A percentile compares a stretch with the other conserved stretches of the same genome.
Evolutionary conservation across 1,284 basidiomycete genomes (phyloP).

Genomic region (Apiotrichum laibachii): DNA sequence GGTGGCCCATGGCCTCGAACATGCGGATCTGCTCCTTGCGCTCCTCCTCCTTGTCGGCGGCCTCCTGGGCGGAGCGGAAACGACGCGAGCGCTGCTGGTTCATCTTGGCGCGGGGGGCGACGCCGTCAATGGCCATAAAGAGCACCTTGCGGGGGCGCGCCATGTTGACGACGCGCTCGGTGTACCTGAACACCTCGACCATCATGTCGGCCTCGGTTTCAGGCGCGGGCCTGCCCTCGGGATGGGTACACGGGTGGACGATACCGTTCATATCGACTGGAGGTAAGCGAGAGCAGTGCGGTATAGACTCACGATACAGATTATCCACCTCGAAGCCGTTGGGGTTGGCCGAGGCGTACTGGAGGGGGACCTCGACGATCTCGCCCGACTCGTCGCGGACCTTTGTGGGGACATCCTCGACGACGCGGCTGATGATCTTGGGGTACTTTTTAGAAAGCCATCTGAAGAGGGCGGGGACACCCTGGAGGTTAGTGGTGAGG

Average conservation of each 20-base stretch:
- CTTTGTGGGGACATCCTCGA: conserved; percentile 74
- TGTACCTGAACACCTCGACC: conserved; percentile 95
- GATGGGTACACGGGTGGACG: conserved; percentile 98
- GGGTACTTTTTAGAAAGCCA: conserved; percentile 97
- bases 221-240: conserved; percentile 90
- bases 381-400: conserved; percentile 61
- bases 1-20: conserved; percentile 94
- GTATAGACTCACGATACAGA: conserved; percentile 70
- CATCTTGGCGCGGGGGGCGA: conserved; percentile 98
- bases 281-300: conserved; percentile 1
- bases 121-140: conserved; percentile 99
- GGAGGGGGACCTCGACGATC: conserved; percentile 72
- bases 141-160: conserved; percentile 88
- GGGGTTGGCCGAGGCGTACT: conserved; percentile 84
- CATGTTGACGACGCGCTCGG: conserved; percentile 97
- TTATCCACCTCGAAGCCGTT: conserved; percentile 96
- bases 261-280: conserved; percentile 57
- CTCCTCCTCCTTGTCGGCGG: conserved; percentile 87
- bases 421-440: conserved; percentile 80
- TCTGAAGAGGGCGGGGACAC: conserved; percentile 86
- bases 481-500: conserved; percentile 50
- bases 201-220: conserved; percentile 99
- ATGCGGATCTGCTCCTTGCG: conserved; percentile 73
- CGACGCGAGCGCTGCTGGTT: conserved; percentile 96
- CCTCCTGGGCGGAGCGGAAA: conserved; percentile 92